Percentiles rank a stretch among this genome's conserved stretches.
These are phyloP conservation scores for Aureobasidium mangrovei DNA, from an alignment of 2,329 filamentous ascomycete genomes.

Conservation along the genomic window DNA sequence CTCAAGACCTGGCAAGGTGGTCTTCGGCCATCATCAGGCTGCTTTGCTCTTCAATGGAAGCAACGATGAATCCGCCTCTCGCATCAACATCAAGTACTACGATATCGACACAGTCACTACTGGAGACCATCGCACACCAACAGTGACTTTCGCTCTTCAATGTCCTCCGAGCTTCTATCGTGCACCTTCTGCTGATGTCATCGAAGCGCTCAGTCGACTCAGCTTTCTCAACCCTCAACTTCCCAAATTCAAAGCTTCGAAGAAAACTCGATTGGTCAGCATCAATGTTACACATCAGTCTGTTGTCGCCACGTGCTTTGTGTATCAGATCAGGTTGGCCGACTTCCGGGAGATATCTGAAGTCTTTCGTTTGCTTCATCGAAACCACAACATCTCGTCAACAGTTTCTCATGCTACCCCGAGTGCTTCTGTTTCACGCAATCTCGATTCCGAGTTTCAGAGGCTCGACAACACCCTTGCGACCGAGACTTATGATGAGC, in stretches of 20 bases:
- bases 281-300: conserved; percentile 30
- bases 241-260: conserved; percentile 17
- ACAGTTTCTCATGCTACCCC: conserved; percentile 19
- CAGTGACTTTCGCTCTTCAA: conserved; percentile 31
- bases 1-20: conserved; percentile 31
- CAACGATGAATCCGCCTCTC: conserved; percentile 18
- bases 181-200: conserved; percentile 6
- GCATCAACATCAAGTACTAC: conserved; percentile 37
- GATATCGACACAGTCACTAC: conserved; percentile 33
- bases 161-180: conserved; percentile 34
- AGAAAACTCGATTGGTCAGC: conserved; percentile 27
- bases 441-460: conserved; percentile 19
- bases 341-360: conserved; percentile 20
- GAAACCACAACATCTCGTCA: conserved; percentile 21
- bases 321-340: conserved; percentile 37
- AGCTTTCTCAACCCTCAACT: conserved; percentile 1
- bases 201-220: conserved; percentile 12
- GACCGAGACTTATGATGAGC: conserved; percentile 23
- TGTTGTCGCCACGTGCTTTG: conserved; percentile 41
- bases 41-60: conserved; percentile 21
- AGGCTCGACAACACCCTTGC: conserved; percentile 29
- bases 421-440: conserved; percentile 8
- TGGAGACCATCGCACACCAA: conserved; percentile 23
- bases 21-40: conserved; percentile 23
- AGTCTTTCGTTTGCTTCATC: conserved; percentile 20